These are phyloP conservation scores for Collybia nuda DNA, from an alignment of 768 basidiomycete genomes.

Conservation along the genomic window DNA sequence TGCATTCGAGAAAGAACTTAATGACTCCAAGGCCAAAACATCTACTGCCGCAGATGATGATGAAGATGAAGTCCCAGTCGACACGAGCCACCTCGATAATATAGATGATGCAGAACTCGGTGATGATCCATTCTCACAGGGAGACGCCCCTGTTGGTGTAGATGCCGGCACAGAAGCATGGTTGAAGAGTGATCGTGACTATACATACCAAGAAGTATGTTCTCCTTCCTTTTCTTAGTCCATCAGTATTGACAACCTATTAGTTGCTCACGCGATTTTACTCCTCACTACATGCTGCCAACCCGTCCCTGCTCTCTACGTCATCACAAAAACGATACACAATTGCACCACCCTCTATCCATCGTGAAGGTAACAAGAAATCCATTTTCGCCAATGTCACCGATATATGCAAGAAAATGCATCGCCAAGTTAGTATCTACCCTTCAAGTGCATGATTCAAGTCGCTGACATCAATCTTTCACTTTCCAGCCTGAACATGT, in stretches of 20 bases:
- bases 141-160: slow-evolving; percentile 55
- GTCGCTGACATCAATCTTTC: not conserved
- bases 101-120: slow-evolving; percentile 84
- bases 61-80: slow-evolving; percentile 53
- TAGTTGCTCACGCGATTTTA: slow-evolving; percentile 95
- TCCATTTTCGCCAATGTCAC: slow-evolving; percentile 95
- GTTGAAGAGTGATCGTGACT: slow-evolving; percentile 92
- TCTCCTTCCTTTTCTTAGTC: not conserved
- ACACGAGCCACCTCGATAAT: slow-evolving; percentile 64
- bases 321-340: slow-evolving; percentile 93
- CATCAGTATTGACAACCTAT: slow-evolving; percentile 1
- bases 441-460: not conserved
- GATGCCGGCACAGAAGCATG: slow-evolving; percentile 85
- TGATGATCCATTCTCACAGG: slow-evolving; percentile 80
- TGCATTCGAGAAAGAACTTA: slow-evolving; percentile 92
- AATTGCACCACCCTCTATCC: slow-evolving; percentile 92
- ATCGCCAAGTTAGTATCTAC: slow-evolving; percentile 57
- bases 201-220: slow-evolving; percentile 86
- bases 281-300: slow-evolving; percentile 85
- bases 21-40: slow-evolving; percentile 64
- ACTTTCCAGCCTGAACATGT: slow-evolving; percentile 85
- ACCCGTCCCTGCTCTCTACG: slow-evolving; percentile 82
- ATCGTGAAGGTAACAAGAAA: slow-evolving; percentile 96
- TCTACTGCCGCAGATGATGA: slow-evolving; percentile 51
- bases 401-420: slow-evolving; percentile 99